Percentiles rank a stretch among this genome's conserved stretches.
Conservation (phyloP, 1,284 basidiomycete species). For the Cryptococcus wingfieldii region DNA sequence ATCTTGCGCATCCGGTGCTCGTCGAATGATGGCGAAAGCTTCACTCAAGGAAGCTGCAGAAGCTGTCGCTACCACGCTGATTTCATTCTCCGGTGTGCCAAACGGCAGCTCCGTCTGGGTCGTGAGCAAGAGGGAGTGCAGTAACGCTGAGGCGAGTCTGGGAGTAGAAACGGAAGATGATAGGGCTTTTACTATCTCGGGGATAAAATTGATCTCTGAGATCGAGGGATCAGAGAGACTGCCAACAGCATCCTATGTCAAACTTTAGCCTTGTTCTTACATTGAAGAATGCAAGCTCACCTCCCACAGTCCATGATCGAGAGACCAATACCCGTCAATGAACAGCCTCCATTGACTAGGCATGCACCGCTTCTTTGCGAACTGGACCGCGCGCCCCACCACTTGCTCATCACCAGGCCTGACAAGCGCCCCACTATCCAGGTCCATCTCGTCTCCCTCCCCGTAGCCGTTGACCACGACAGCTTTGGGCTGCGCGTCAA, state of each 20-base stretch:
- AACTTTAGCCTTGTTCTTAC: background rate
- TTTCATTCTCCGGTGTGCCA: conserved; percentile 15
- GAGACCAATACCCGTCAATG: conserved; percentile 42
- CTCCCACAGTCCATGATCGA: conserved; percentile 38
- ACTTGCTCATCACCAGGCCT: conserved; percentile 1
- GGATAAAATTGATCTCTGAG: conserved; percentile 37
- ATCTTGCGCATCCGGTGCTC: conserved; percentile 5
- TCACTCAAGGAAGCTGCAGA: conserved; percentile 21
- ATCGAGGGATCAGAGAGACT: conserved; percentile 35
- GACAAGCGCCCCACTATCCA: conserved; percentile 3
- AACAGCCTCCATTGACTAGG: conserved; percentile 36
- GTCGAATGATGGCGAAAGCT: conserved; percentile 28
- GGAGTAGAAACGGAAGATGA: conserved; percentile 33
- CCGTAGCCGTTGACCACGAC: conserved; percentile 1
- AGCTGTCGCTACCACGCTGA: conserved; percentile 24
- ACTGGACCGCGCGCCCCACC: conserved; percentile 15
- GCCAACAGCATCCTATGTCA: conserved; percentile 19
- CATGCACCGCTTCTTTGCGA: conserved; percentile 35
- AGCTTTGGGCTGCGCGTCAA: conserved; percentile 10
- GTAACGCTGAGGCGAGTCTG: conserved; percentile 20
- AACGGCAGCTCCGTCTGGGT: conserved; percentile 8
- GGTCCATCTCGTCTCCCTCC: conserved; percentile 22
- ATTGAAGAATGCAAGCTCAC: conserved; percentile 9
- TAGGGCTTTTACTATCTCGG: conserved; percentile 31
- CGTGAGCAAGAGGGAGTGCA: conserved; percentile 26